Base-by-base conservation (phyloP, 75 land plant species). In the Picea sitchensis region DNA sequence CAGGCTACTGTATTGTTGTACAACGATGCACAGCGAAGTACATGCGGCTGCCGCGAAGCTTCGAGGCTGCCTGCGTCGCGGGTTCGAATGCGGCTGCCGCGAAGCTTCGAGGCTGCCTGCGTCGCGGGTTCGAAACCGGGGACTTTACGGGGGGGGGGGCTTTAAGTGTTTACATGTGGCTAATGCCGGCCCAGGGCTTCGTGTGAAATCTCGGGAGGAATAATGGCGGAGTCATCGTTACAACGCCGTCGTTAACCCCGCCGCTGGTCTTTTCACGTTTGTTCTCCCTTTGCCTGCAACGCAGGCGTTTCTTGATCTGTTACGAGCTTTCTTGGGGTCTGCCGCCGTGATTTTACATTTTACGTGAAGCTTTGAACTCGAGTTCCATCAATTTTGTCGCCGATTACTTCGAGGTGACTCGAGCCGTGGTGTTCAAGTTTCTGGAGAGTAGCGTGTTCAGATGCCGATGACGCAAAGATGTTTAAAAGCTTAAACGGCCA, bases 1-100 rank as follows among this genome's bases (percentile, higher is more conserved):
- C 32, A 26, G 67, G 11, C 56, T 64, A 36, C 31, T 64, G 36
- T 64, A 26, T 51, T 51, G 56, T 51, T 51, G 56, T 51, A 51
- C 56, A 51, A 51, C 56, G 56, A 9, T 51, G 56, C 56, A 51
- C 12, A 51, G 8, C 54, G 67, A 23, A 2, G 20, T 38, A 71
- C 8, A 71, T 38, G 73, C 73, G 73, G 73, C 73, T 44, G 54
- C 54, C 23, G 73, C 38, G 73, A 3, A 3, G 18, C 54, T 51
- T 51, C 56, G 56, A 51, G 56, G 56, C 56, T 1, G 56, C 56
- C 12, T 44, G n/a, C 8, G 54, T n/a, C n/a, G n/a, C n/a, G n/a
- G n/a, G n/a, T n/a, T n/a, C n/a, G n/a, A n/a, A 71, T 38, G 73
- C 73, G 73, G 73, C 73, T 44, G 54, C 54, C 23, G 73, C 38